Evolutionary conservation across 345 rosid genomes (phyloP).

Genomic region (Pugionium dolabratum): DNA sequence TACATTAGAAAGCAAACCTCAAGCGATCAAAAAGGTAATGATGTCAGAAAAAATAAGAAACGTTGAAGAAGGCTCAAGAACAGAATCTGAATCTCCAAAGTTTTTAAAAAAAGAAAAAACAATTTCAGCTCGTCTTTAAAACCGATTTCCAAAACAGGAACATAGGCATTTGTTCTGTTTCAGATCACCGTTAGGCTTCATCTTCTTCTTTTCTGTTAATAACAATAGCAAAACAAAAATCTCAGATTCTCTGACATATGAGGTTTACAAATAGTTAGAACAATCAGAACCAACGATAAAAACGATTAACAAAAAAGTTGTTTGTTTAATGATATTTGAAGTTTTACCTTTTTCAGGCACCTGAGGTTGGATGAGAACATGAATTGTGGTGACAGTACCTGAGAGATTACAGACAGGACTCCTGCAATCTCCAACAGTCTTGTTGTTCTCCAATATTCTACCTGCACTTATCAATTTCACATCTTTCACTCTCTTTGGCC

Average conservation of each 20-base stretch:
- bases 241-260: background rate
- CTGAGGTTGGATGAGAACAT: constrained; percentile 87
- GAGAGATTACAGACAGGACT: constrained; percentile 78
- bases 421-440: constrained; percentile 73
- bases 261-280: too few relatives aligned
- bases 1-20: constrained; percentile 20
- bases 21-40: constrained; percentile 35
- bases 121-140: background rate
- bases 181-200: constrained; percentile 41
- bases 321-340: background rate
- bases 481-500: constrained; percentile 86
- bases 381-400: constrained; percentile 95
- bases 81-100: constrained; percentile 9
- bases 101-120: too few relatives aligned
- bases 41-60: background rate
- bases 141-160: constrained; percentile 45
- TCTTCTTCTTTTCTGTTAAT: constrained; percentile 61
- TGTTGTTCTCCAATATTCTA: constrained; percentile 83
- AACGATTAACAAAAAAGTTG: background rate
- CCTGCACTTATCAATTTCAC: constrained; percentile 94
- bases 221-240: constrained; percentile 26
- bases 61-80: constrained; percentile 3
- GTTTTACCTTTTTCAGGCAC: constrained; percentile 59
- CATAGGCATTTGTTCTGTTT: constrained; percentile 73
- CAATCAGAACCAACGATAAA: too few relatives aligned